Evolutionary conservation across 129 eudicot genomes (phyloP).

Genomic region (Pulicaria dysenterica): DNA sequence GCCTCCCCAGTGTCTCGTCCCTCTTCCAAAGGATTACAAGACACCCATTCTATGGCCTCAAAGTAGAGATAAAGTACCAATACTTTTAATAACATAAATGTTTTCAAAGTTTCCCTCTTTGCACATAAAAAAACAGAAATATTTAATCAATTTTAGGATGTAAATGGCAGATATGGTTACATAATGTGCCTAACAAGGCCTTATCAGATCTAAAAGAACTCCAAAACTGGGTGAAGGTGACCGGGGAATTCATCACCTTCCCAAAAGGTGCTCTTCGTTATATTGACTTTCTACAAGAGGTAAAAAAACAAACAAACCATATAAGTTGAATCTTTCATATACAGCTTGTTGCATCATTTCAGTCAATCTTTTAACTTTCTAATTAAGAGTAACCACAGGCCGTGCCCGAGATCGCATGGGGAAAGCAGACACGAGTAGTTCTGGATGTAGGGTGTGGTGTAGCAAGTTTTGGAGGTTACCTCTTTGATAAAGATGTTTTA

Average conservation of each 20-base stretch:
- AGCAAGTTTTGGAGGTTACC: conserved; percentile 77
- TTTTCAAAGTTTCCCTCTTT: neutral
- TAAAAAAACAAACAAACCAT: neutral
- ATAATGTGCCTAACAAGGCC: conserved; percentile 47
- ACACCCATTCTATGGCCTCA: conserved; percentile 53
- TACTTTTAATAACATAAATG: neutral
- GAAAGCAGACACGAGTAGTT: conserved; percentile 67
- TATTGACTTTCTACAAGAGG: conserved; percentile 44
- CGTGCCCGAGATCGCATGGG: conserved; percentile 74
- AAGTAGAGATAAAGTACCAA: conserved; percentile 54
- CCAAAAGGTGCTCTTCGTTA: conserved; percentile 57
- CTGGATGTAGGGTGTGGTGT: conserved; percentile 80
- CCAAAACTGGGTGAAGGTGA: conserved; percentile 50
- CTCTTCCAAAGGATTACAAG: conserved; percentile 50
- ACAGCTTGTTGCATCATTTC: conserved; percentile 7
- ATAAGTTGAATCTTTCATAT: neutral
- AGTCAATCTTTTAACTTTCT: neutral
- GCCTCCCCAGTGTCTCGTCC: conserved; percentile 54
- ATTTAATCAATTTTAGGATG: conserved; percentile 14
- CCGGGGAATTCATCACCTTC: conserved; percentile 52
- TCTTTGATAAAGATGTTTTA: conserved; percentile 75
- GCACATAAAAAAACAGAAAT: neutral
- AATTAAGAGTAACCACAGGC: conserved; percentile 39
- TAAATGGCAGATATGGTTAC: conserved; percentile 52
- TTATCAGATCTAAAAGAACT: conserved; percentile 50